Evolutionary conservation across 257 asterid species (phyloP).

Genomic region (Solanum lycopersicoides): DNA sequence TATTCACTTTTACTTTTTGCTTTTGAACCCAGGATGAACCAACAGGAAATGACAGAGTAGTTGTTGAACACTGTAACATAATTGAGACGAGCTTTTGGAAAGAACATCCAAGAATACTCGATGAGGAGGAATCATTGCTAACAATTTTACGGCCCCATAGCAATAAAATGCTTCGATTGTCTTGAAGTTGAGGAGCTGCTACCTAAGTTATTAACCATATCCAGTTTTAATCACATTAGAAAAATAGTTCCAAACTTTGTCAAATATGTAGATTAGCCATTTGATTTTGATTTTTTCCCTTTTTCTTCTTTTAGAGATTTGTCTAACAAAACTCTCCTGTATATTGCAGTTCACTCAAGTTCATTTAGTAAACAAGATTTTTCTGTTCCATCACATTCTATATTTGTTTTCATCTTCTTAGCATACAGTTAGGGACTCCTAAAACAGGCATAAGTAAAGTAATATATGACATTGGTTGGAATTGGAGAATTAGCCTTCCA

Average conservation of each 20-base stretch:
- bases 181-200: background rate
- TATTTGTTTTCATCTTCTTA: background rate
- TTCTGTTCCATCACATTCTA: background rate
- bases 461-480: background rate
- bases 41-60: slow-evolving; percentile 30
- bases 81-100: slow-evolving; percentile 63
- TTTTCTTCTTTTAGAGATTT: background rate
- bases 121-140: slow-evolving; percentile 9
- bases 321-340: background rate
- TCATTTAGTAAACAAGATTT: background rate
- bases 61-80: slow-evolving; percentile 46
- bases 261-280: background rate
- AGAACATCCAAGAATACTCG: slow-evolving; percentile 54
- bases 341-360: background rate
- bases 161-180: background rate
- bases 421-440: background rate
- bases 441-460: background rate
- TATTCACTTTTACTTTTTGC: background rate
- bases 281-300: background rate
- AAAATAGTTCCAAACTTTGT: background rate
- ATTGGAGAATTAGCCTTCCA: background rate
- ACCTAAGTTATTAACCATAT: background rate
- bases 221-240: background rate
- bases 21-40: background rate
- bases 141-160: background rate